A percentile compares a stretch with the other conserved stretches of the same genome.
These are phyloP conservation scores for Breynia disticha DNA, from an alignment of 441 rosid genomes.

Conservation along the genomic window DNA sequence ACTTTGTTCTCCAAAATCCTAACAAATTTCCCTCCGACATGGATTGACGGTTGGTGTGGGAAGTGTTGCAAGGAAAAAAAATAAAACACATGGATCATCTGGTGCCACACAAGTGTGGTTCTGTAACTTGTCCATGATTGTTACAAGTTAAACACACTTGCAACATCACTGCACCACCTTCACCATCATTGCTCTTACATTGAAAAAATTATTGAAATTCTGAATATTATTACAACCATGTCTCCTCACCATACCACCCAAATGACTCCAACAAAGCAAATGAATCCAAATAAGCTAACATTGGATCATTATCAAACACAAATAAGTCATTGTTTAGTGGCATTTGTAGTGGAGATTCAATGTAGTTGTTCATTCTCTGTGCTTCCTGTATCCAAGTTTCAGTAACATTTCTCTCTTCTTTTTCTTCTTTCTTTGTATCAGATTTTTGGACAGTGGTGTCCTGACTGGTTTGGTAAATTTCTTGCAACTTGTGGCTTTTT, in stretches of 20 bases:
- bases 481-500: neutral
- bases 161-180: too few relatives aligned
- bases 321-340: conserved; percentile 24
- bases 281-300: conserved; percentile 35
- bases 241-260: conserved; percentile 7
- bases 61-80: too few relatives aligned
- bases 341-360: conserved; percentile 22
- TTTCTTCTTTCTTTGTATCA: conserved; percentile 9
- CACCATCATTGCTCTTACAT: too few relatives aligned
- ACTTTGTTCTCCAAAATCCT: too few relatives aligned
- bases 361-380: conserved; percentile 27
- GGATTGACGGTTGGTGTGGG: too few relatives aligned
- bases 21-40: too few relatives aligned
- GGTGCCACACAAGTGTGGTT: too few relatives aligned
- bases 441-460: conserved; percentile 13
- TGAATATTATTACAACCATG: neutral
- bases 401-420: conserved; percentile 2
- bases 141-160: too few relatives aligned
- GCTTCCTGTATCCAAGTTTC: conserved; percentile 28
- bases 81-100: too few relatives aligned
- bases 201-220: too few relatives aligned
- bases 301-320: conserved; percentile 35
- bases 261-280: conserved; percentile 31
- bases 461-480: conserved; percentile 9
- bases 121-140: too few relatives aligned